Conservation (phyloP, 2,329 filamentous ascomycete species). For the Nigrospora osmanthi region DNA sequence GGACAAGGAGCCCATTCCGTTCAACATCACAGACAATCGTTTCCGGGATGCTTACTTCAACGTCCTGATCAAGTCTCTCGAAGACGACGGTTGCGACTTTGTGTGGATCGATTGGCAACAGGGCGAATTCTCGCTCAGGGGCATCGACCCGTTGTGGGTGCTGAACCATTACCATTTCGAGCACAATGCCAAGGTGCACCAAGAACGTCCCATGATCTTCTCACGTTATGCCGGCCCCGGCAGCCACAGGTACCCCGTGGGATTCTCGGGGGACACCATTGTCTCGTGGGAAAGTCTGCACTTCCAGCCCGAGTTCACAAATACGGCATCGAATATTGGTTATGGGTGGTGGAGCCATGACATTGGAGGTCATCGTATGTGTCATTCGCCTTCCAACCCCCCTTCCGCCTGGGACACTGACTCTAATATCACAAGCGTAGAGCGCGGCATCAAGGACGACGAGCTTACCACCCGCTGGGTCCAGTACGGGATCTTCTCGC, state of each 20-base stretch:
- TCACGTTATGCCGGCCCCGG: constrained; percentile 56
- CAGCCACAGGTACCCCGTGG: constrained; percentile 56
- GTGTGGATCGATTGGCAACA: constrained; percentile 67
- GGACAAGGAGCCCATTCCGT: constrained; percentile 41
- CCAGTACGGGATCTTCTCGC: constrained; percentile 53
- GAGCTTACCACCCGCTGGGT: constrained; percentile 54
- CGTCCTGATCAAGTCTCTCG: constrained; percentile 46
- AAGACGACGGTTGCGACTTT: constrained; percentile 51
- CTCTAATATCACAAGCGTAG: neutral
- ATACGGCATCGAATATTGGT: constrained; percentile 58
- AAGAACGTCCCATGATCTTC: constrained; percentile 41
- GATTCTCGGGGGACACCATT: constrained; percentile 55
- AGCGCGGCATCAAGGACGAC: constrained; percentile 45
- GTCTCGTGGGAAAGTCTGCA: constrained; percentile 52
- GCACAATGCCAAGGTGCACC: constrained; percentile 35
- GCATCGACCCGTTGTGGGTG: constrained; percentile 56
- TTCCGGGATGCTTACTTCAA: constrained; percentile 53
- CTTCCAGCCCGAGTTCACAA: constrained; percentile 61
- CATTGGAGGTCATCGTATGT: constrained; percentile 50
- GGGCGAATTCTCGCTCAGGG: constrained; percentile 42
- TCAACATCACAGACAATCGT: constrained; percentile 43
- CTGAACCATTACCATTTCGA: constrained; percentile 59
- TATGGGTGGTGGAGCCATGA: constrained; percentile 65
- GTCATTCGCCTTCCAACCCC: neutral
- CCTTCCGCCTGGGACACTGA: neutral